Evolutionary conservation across 225 moss, liverwort and hornwort genomes (phyloP), one percentile per base, ranked within the genome.

Genomic region (Antitrichia curtipendula): DNA sequence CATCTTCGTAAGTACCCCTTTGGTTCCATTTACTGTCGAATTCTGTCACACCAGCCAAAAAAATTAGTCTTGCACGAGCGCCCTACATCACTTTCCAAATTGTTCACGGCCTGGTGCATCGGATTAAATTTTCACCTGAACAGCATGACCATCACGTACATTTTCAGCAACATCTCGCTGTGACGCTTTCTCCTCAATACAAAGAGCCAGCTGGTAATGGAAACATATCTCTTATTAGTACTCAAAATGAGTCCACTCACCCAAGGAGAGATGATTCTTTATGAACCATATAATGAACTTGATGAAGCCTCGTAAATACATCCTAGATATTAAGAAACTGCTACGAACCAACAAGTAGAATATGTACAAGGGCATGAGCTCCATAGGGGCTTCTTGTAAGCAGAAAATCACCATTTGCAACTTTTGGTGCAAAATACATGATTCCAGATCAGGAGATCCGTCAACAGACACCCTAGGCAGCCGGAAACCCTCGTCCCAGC

Each of bases 371-470:
- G 80, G 68, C 57, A 58, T 36, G 24, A 79, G 50, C 58, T 78
- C 73, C 58, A 12, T 15, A 61, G 54, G 60, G 52, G n/a, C 15
- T 60, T 84, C 60, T 75, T 47, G 68, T 80, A 43, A 70, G 83
- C 53, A 85, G 85, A 85, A 84, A 73, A 69, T 90, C 88, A 97
- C 97, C 98, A 98, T 88, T 92, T 98, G 98, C 89, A 98, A 89
- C 84, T 98, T 98, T 86, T 98, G 98, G 91, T 96, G 95, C 75
- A 98, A 87, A 47, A 98, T 81, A 90, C 95, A 97, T 77, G 97
- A 90, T 64, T 92, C 90, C 64, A 95, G 91, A 88, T 97, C 95
- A 81, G 97, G 97, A 62, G 91, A 87, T 83, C 89, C 91, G 73
- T 95, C 91, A 27, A 94, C 91, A 86, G 92, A 90, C 43, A 98